Evolutionary conservation across 306 rosid species (phyloP).

Genomic region (Quercus mongolica): DNA sequence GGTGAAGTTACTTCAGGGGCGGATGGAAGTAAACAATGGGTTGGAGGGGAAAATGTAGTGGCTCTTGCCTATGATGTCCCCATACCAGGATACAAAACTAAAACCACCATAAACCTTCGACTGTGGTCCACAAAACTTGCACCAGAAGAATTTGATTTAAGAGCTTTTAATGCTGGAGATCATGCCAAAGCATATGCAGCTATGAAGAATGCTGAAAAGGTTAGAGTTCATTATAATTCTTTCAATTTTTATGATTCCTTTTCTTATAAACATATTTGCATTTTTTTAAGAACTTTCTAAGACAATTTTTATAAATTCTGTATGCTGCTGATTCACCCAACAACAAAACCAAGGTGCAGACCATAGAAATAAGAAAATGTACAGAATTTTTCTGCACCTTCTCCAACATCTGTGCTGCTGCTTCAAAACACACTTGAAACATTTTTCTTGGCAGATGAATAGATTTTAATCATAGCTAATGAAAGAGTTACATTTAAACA

Average conservation of each 20-base stretch:
- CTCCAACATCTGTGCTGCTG: neutral
- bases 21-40: conserved; percentile 79
- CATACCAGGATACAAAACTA: conserved; percentile 94
- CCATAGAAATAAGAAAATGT: neutral
- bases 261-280: neutral
- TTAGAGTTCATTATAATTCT: conserved; percentile 2
- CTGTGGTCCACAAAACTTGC: conserved; percentile 94
- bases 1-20: conserved; percentile 77
- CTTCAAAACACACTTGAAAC: neutral
- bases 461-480: neutral
- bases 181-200: conserved; percentile 76
- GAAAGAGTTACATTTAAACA: neutral
- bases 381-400: neutral
- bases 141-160: conserved; percentile 73
- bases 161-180: conserved; percentile 76
- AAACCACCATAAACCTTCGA: conserved; percentile 79
- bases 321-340: neutral
- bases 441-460: neutral
- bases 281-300: neutral
- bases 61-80: conserved; percentile 97
- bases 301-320: neutral
- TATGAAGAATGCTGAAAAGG: conserved; percentile 87
- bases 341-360: neutral
- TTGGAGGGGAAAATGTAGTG: conserved; percentile 86
- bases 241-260: neutral